These are phyloP conservation scores for Crithidia brevicula DNA, from an alignment of 208 protist genomes.

Conservation along the genomic window DNA sequence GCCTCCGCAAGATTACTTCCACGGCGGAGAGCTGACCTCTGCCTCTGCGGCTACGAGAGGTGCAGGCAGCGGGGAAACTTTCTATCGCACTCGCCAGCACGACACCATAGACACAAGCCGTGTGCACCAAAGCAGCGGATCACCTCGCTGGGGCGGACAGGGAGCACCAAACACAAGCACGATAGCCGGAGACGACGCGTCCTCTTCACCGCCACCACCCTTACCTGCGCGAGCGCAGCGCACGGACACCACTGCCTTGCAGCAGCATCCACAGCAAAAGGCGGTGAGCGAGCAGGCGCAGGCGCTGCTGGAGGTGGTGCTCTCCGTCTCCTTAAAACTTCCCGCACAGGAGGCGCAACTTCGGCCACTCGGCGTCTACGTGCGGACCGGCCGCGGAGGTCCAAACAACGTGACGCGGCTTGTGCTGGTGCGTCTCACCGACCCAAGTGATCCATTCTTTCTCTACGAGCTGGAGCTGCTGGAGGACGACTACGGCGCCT, in stretches of 20 bases:
- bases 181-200: too few species aligned
- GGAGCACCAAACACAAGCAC: too few species aligned
- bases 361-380: conserved; percentile 35
- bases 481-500: conserved; percentile 86
- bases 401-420: conserved; percentile 49
- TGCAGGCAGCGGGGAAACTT: too few species aligned
- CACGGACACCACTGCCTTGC: neutral
- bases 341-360: conserved; percentile 11
- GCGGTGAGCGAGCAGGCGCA: conserved; percentile 4
- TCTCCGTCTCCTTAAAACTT: conserved; percentile 22
- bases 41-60: neutral
- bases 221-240: too few species aligned
- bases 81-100: neutral
- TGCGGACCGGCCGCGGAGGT: conserved; percentile 35
- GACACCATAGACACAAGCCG: neutral
- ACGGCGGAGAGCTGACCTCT: neutral
- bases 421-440: conserved; percentile 72
- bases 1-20: neutral
- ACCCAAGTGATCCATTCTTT: conserved; percentile 83
- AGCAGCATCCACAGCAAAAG: conserved; percentile 4
- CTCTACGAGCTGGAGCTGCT: conserved; percentile 81
- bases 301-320: conserved; percentile 14
- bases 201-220: too few species aligned
- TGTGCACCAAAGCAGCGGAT: neutral
- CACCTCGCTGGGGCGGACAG: neutral